These are phyloP conservation scores for Phytophthora sp. DNA, from an alignment of 352 stramenopile species.

Conservation along the genomic window DNA sequence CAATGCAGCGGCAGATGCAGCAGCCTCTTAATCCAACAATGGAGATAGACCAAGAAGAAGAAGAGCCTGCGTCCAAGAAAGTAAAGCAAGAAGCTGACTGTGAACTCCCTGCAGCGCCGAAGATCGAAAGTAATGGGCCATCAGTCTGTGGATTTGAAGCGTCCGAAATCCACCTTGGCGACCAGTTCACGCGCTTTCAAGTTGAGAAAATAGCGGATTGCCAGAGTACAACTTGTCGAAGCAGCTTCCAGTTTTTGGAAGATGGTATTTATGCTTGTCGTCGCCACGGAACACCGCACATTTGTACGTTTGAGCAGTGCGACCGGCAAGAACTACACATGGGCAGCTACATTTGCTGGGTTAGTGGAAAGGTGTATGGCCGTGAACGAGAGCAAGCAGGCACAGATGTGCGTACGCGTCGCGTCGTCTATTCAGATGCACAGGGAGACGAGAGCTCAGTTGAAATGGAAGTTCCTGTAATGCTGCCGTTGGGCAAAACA, in stretches of 20 bases:
- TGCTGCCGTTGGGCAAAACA: conserved; percentile 67
- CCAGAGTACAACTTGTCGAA: conserved; percentile 35
- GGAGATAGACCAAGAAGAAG: conserved; percentile 15
- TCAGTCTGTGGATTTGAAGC: conserved; percentile 40
- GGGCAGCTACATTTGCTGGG: conserved; percentile 74
- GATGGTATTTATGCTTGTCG: conserved; percentile 77
- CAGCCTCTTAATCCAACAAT: conserved; percentile 1
- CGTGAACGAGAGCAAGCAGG: conserved; percentile 62
- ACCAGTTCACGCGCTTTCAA: conserved; percentile 59
- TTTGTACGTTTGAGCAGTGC: conserved; percentile 82
- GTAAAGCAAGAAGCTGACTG: conserved; percentile 15
- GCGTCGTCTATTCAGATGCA: conserved; percentile 60
- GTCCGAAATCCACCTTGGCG: conserved; percentile 68
- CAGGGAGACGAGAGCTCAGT: conserved; percentile 58
- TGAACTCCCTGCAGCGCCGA: background rate
- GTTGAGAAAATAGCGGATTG: conserved; percentile 53
- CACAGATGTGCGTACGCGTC: conserved; percentile 65
- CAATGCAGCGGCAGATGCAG: conserved; percentile 17
- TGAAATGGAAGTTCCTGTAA: conserved; percentile 79
- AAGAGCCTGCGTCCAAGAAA: conserved; percentile 15
- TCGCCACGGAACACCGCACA: conserved; percentile 67
- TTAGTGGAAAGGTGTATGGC: conserved; percentile 69
- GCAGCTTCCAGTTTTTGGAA: conserved; percentile 72
- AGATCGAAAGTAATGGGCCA: background rate
- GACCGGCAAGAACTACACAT: conserved; percentile 56